phyloP scores from a whole-genome alignment of 2,329 filamentous ascomycete genomes.

The Elsinoe batatas region DNA sequence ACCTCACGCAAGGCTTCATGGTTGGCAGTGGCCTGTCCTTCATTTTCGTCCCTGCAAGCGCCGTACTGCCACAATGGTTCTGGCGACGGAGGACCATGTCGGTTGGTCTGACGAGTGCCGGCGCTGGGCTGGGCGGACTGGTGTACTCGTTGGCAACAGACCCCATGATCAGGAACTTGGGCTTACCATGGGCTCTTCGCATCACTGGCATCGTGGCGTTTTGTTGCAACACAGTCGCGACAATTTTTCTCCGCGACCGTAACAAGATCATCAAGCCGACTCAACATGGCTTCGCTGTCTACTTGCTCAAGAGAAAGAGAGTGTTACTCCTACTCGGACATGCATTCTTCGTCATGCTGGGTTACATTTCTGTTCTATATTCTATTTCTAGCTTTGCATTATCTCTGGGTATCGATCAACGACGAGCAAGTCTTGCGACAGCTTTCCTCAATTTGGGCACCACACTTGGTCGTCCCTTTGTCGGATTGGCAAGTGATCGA shows the following conservation, averaged over 20 bases:
- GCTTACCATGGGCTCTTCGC: constrained; percentile 34
- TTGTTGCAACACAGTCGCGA: constrained; percentile 24
- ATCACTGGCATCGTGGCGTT: constrained; percentile 29
- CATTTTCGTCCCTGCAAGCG: constrained; percentile 31
- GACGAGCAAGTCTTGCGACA: constrained; percentile 33
- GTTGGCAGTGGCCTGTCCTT: constrained; percentile 34
- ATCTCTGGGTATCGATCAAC: constrained; percentile 32
- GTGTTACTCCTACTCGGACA: constrained; percentile 32
- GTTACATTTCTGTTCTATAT: constrained; percentile 40
- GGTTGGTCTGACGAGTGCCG: constrained; percentile 32
- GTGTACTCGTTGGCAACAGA: constrained; percentile 28
- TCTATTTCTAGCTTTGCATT: constrained; percentile 39
- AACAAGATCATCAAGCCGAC: constrained; percentile 27
- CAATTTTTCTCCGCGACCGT: constrained; percentile 26
- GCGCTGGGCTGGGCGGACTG: constrained; percentile 33
- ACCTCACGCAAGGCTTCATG: constrained; percentile 32
- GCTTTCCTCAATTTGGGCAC: constrained; percentile 41
- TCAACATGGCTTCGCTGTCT: constrained; percentile 27
- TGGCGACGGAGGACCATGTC: constrained; percentile 30
- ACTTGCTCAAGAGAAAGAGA: constrained; percentile 28
- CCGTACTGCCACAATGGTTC: constrained; percentile 37
- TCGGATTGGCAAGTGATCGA: constrained; percentile 38
- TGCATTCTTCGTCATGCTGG: constrained; percentile 38
- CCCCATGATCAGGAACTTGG: constrained; percentile 29
- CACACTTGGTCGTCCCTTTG: constrained; percentile 37